Evolutionary conservation across 371 early-diverging fungal species (phyloP), one percentile per base, ranked within the genome.

Genomic region (Lichtheimia corymbifera): DNA sequence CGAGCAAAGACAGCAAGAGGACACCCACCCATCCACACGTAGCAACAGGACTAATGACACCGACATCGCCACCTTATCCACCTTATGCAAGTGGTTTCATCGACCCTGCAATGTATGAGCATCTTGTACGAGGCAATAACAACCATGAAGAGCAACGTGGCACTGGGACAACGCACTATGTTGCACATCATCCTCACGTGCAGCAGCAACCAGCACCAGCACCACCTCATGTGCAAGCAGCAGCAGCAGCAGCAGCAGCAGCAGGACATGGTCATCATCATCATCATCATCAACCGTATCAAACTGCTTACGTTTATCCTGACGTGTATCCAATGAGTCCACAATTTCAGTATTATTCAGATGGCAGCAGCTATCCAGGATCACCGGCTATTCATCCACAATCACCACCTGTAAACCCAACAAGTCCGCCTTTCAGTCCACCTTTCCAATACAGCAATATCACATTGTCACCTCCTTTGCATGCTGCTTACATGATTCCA

Each of bases 381-480:
- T 72, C 74, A 17, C 76, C 79, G 17, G 68, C 74, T 1, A 61
- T 79, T 18, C 76, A 76, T 58, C 72, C 76, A 52, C 79, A 79
- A 57, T 76, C 76, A 12, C 76, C 76, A 17, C 74, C 70, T 15
- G 57, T 73, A 30, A 70, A 68, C 54, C 80, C 80, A n/a, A 72
- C 71, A 22, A 74, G 74, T 53, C 80, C 80, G 40, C 76, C 76
- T 13, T 76, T 76, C 49, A 74, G 74, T 55, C 76, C 76, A 41
- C 71, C 70, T 13, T 59, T 71, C 43, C 71, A 70, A 50, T 70
- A 63, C 63, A 67, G 55, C 67, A 66, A 51, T 24, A 58, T 63
- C 40, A 53, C 71, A 24, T 56, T 71, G 22, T 70, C 74, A 27
- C 75, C 71, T 13, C 71, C 71, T 7, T 59, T 63, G 40, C 70